Evolutionary conservation across 2,329 filamentous ascomycete genomes (phyloP).

Genomic region (Diaporthe destruens): DNA sequence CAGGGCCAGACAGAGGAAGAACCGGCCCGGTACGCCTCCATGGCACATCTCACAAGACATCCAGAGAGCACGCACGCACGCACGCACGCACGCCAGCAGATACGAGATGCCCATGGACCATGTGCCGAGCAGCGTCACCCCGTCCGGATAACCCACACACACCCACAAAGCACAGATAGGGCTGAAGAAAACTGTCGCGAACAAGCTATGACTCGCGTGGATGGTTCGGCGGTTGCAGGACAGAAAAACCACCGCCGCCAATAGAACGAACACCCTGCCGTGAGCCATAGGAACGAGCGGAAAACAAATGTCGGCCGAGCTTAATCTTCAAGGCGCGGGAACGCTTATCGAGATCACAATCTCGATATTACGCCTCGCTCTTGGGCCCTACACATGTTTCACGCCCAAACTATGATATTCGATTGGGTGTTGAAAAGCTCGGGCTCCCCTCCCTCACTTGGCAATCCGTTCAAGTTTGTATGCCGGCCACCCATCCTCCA

Average conservation of each 20-base stretch:
- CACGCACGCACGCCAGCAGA: too few relatives aligned
- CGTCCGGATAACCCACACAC: neutral
- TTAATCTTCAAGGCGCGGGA: slow-evolving; percentile 4
- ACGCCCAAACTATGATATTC: slow-evolving; percentile 20
- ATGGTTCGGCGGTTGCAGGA: slow-evolving; percentile 15
- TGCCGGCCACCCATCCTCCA: slow-evolving; percentile 16
- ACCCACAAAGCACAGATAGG: neutral
- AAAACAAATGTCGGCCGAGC: slow-evolving; percentile 1
- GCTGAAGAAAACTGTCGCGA: slow-evolving; percentile 23
- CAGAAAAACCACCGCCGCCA: slow-evolving; percentile 11
- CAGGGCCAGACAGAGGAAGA: neutral
- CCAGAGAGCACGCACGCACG: neutral
- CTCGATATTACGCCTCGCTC: slow-evolving; percentile 28
- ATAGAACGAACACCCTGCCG: neutral
- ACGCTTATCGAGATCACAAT: slow-evolving; percentile 28
- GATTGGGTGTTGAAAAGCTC: slow-evolving; percentile 3
- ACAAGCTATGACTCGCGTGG: slow-evolving; percentile 1
- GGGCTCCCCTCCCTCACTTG: neutral
- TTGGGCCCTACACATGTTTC: slow-evolving; percentile 27
- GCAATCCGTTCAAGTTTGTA: neutral
- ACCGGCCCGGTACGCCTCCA: neutral
- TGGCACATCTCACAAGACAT: neutral
- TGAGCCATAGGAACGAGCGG: neutral
- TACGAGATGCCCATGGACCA: neutral
- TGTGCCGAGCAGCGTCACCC: neutral